phyloP scores from a whole-genome alignment of 2,329 filamentous ascomycete species.

The Aspergillus aculeatinus region DNA sequence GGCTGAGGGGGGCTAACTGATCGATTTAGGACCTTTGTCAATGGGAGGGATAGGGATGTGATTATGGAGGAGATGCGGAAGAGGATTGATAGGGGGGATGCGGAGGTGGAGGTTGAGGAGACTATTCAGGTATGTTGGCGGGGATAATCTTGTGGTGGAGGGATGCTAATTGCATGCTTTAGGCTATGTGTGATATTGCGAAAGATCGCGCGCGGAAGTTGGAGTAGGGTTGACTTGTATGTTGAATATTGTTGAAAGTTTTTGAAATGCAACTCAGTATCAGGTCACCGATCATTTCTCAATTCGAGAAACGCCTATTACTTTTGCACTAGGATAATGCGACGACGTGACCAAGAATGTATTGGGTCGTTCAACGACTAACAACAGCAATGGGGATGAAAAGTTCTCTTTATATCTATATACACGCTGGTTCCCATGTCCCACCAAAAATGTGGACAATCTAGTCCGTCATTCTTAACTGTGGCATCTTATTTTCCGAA shows the following conservation, averaged over 20 bases:
- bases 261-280: too few relatives aligned
- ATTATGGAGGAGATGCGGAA: constrained; percentile 80
- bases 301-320: too few relatives aligned
- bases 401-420: background rate
- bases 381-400: too few relatives aligned
- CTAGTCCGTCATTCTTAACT: background rate
- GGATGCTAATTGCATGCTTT: constrained; percentile 26
- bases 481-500: constrained; percentile 11
- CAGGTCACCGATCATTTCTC: too few relatives aligned
- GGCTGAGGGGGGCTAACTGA: background rate
- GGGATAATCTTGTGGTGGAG: background rate
- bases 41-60: constrained; percentile 68
- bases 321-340: too few relatives aligned
- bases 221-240: constrained; percentile 15
- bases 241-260: background rate
- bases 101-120: constrained; percentile 28
- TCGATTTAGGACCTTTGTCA: constrained; percentile 71
- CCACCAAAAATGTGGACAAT: background rate
- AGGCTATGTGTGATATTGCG: constrained; percentile 92
- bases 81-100: constrained; percentile 68
- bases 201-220: constrained; percentile 72
- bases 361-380: too few relatives aligned
- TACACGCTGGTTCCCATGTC: background rate
- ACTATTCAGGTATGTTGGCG: background rate
- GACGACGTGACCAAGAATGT: too few relatives aligned